Percentiles rank a stretch among this genome's conserved stretches.
phyloP scores from a whole-genome alignment of 768 basidiomycete genomes.

The Amanita inopinata region DNA sequence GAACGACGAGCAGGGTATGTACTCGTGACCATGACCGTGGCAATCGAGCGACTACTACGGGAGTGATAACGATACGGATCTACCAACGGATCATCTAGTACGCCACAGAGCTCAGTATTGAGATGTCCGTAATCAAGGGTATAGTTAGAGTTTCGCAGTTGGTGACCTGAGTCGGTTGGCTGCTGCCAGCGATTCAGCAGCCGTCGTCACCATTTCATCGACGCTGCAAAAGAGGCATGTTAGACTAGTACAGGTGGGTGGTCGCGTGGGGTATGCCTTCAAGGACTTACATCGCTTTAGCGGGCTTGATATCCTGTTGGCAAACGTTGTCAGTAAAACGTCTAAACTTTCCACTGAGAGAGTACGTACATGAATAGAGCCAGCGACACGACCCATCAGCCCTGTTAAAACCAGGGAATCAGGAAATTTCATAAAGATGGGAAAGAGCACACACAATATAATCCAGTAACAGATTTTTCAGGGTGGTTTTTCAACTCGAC shows the following conservation, averaged over 20 bases:
- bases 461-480: conserved; percentile 49
- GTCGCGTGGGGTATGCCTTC: conserved; percentile 7
- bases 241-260: conserved; percentile 10
- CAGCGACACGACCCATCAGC: conserved; percentile 76
- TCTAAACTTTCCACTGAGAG: conserved; percentile 7
- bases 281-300: conserved; percentile 66
- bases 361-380: conserved; percentile 47
- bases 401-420: conserved; percentile 26
- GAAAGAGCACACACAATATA: conserved; percentile 38
- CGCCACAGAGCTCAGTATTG: too few species aligned
- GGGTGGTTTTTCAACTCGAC: conserved; percentile 62
- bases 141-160: conserved; percentile 40
- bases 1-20: too few species aligned
- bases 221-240: conserved; percentile 36
- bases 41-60: too few species aligned
- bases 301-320: conserved; percentile 67
- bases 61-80: too few species aligned
- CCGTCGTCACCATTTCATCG: conserved; percentile 71
- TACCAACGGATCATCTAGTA: too few species aligned
- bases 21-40: too few species aligned
- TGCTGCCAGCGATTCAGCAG: conserved; percentile 43
- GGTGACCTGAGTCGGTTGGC: conserved; percentile 32
- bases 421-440: background rate
- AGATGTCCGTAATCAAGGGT: too few species aligned
- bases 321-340: background rate